Base-by-base conservation (phyloP, 2,329 filamentous ascomycete species). In the Aspergillus ibericus region DNA sequence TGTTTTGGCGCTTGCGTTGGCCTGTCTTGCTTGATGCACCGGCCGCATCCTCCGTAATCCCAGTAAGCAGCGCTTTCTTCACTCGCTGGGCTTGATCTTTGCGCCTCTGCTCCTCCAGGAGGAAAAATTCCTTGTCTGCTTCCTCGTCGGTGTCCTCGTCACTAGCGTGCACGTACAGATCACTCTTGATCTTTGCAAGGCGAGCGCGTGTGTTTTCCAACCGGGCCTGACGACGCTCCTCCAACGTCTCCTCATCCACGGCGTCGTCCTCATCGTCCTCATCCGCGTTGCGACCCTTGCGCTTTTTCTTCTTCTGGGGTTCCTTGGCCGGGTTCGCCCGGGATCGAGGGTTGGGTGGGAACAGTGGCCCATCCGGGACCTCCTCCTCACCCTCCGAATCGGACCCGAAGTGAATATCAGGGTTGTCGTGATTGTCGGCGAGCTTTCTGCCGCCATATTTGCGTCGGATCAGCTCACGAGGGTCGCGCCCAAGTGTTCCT, bases 141-240 rank as follows among this genome's bases (percentile, higher is more conserved):
- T 92, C 91, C 34, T 84, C 86, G 68, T 96, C 92, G n/a, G 84
- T 88, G 66, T 96, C 92, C 54, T 98, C 95, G 71, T 98, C 95
- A 65, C 89, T 92, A 36, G 88, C 87, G 58, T 89, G 85, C 52
- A 99, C 89, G 68, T 87, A 93, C 38, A 93, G 77, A 22, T 88
- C 87, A 68, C 90, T 96, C 80, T 97, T 98, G 77, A 95, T 89
- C 71, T 89, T 90, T 32, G 81, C 81, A 50, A 86, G 83, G 75
- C 92, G 92, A 68, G 93, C 91, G n/a, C 85, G 78, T 64, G 96
- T 88, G 64, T 85, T 88, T 53, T 87, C 81, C 55, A 85, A 82
- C 36, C 88, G 82, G 55, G 81, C 83, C 12, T 82, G 81, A 12
- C 86, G 86, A 56, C 83, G 84, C 63, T 85, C 86, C 32, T 84